Evolutionary conservation across 2,329 filamentous ascomycete species (phyloP).

Genomic region (Shiraia bambusicola): DNA sequence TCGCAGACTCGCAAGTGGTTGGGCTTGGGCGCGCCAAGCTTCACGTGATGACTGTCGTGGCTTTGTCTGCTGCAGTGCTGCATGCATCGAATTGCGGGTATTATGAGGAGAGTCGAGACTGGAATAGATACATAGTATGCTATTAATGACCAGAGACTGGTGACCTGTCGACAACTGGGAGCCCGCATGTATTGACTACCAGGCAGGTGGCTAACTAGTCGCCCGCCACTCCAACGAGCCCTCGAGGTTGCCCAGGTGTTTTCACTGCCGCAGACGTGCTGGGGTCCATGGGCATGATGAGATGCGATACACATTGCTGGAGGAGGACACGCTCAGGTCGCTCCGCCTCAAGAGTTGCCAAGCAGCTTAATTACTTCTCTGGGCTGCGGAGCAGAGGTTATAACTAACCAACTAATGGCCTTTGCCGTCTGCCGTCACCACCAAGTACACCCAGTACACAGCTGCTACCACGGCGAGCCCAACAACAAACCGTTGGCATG

Average conservation of each 20-base stretch:
- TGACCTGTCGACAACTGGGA: no score
- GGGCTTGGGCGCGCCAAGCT: slow-evolving; percentile 9
- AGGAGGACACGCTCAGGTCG: slow-evolving; percentile 2
- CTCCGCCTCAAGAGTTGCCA: slow-evolving; percentile 21
- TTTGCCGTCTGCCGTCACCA: slow-evolving; percentile 14
- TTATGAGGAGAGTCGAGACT: no score
- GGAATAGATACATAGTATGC: no score
- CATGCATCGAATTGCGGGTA: no score
- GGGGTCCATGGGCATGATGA: neutral
- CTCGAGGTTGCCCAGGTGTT: neutral
- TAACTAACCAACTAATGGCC: no score
- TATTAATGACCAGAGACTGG: no score
- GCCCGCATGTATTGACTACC: no score
- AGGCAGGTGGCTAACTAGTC: no score
- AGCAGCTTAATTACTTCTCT: slow-evolving; percentile 36
- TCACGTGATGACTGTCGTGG: slow-evolving; percentile 15
- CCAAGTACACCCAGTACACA: slow-evolving; percentile 1
- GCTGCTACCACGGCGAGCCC: neutral
- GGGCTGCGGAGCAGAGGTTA: slow-evolving; percentile 24
- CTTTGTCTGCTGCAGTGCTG: no score
- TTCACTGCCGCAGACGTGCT: neutral
- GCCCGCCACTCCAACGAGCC: no score
- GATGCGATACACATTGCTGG: neutral
- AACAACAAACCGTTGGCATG: slow-evolving; percentile 14
- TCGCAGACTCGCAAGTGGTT: slow-evolving; percentile 4